Percentiles rank a stretch among this genome's conserved stretches.
Evolutionary conservation across 805 yeast species (phyloP).

Genomic region (Debaryomyces prosopidis): DNA sequence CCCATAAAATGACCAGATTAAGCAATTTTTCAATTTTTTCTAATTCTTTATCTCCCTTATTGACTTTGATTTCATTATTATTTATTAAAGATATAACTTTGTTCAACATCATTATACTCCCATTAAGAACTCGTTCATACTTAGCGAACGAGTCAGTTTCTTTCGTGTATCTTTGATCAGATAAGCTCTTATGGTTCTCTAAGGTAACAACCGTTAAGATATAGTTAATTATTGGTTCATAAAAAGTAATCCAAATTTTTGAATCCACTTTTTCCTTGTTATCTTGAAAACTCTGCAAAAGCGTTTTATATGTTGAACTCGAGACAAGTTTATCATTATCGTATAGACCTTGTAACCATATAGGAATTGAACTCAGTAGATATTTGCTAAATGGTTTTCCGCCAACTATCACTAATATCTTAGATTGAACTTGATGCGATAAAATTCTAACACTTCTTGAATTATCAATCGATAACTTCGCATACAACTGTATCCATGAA

Average conservation of each 20-base stretch:
- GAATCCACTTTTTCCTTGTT: slow-evolving; percentile 47
- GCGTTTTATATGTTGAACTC: slow-evolving; percentile 44
- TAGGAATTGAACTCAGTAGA: slow-evolving; percentile 69
- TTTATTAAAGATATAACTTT: slow-evolving; percentile 25
- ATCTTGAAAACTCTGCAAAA: slow-evolving; percentile 57
- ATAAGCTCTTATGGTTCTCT: slow-evolving; percentile 63
- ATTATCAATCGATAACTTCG: slow-evolving; percentile 73
- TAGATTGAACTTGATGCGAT: slow-evolving; percentile 67
- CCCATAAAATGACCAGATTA: slow-evolving; percentile 35
- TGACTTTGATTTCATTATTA: slow-evolving; percentile 10
- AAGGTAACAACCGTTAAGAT: slow-evolving; percentile 50
- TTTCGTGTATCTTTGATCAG: slow-evolving; percentile 71
- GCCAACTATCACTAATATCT: slow-evolving; percentile 45
- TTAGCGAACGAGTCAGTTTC: slow-evolving; percentile 67
- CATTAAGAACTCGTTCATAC: slow-evolving; percentile 55
- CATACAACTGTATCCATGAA: slow-evolving; percentile 79
- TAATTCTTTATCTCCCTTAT: slow-evolving; percentile 6
- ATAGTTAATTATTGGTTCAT: slow-evolving; percentile 54
- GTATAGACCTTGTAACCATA: slow-evolving; percentile 69
- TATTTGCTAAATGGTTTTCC: slow-evolving; percentile 61
- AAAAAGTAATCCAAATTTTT: slow-evolving; percentile 62
- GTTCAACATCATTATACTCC: slow-evolving; percentile 51
- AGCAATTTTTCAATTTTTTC: slow-evolving; percentile 21
- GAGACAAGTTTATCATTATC: slow-evolving; percentile 70
- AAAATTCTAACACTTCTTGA: slow-evolving; percentile 62